Percentiles rank a stretch among this genome's conserved stretches.
Conservation (phyloP, 441 rosid genomes). For the Brassica balearica region DNA sequence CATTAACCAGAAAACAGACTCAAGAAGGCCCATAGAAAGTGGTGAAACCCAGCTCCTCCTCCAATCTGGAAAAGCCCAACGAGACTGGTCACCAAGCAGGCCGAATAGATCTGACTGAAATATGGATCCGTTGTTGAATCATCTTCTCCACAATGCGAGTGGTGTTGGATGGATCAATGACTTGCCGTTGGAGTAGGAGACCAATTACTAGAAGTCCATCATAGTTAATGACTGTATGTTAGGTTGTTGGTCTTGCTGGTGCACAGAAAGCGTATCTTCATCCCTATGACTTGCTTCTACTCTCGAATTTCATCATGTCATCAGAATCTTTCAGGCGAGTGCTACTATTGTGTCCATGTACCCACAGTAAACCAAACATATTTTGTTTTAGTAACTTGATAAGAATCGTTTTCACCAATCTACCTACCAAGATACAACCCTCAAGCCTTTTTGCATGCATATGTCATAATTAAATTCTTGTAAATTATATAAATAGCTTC, state of each 20-base stretch:
- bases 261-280: slow-evolving; percentile 97
- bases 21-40: neutral
- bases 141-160: neutral
- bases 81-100: neutral
- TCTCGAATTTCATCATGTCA: slow-evolving; percentile 86
- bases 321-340: slow-evolving; percentile 94
- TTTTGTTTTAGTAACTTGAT: slow-evolving; percentile 6
- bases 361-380: slow-evolving; percentile 1
- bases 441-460: slow-evolving; percentile 89
- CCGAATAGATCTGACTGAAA: neutral
- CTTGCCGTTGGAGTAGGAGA: neutral
- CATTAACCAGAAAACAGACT: neutral
- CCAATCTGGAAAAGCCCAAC: neutral
- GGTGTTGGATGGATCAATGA: neutral
- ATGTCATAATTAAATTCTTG: slow-evolving; percentile 49
- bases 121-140: neutral
- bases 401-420: slow-evolving; percentile 73
- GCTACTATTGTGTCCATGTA: slow-evolving; percentile 2
- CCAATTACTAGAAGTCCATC: too few species aligned
- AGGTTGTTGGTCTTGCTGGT: slow-evolving; percentile 51
- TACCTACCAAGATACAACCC: slow-evolving; percentile 98
- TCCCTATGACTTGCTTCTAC: slow-evolving; percentile 94
- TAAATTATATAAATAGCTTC: slow-evolving; percentile 20
- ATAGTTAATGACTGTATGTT: too few species aligned
- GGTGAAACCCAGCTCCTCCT: neutral